A percentile compares a stretch with the other conserved stretches of the same genome.
These are phyloP conservation scores for Epichloe hybrida DNA, from an alignment of 2,329 filamentous ascomycete genomes.

Conservation along the genomic window DNA sequence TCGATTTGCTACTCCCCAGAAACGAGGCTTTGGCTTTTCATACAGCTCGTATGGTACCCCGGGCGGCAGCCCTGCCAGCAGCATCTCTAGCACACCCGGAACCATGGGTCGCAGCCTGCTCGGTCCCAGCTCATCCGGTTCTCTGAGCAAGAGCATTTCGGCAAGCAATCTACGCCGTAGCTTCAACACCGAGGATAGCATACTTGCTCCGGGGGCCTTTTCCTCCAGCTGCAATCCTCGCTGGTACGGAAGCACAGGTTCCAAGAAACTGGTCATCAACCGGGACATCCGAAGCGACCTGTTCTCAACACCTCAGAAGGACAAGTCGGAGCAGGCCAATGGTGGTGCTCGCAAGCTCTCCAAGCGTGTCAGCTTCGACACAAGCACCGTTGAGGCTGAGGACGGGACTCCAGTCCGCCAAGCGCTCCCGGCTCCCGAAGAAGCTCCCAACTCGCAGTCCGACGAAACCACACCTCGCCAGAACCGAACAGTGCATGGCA, in stretches of 20 bases:
- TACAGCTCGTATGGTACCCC: slow-evolving; percentile 88
- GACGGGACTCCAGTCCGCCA: slow-evolving; percentile 21
- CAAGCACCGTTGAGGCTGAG: slow-evolving; percentile 32
- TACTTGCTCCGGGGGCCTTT: slow-evolving; percentile 75
- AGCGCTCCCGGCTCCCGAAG: slow-evolving; percentile 22
- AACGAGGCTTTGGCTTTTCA: slow-evolving; percentile 79
- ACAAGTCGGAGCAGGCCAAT: slow-evolving; percentile 27
- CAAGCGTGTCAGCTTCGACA: slow-evolving; percentile 89
- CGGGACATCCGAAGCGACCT: slow-evolving; percentile 66
- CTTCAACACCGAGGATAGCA: slow-evolving; percentile 72
- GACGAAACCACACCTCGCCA: slow-evolving; percentile 31
- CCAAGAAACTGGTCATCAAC: slow-evolving; percentile 91
- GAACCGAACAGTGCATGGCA: slow-evolving; percentile 33
- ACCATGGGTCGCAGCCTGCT: slow-evolving; percentile 52
- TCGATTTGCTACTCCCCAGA: slow-evolving; percentile 71
- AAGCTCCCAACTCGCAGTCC: slow-evolving; percentile 15
- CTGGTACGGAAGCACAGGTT: slow-evolving; percentile 51
- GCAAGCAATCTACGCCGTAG: slow-evolving; percentile 73
- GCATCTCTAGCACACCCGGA: slow-evolving; percentile 52
- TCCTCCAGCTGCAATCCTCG: slow-evolving; percentile 52
- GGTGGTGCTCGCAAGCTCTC: slow-evolving; percentile 41
- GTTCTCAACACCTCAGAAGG: slow-evolving; percentile 47
- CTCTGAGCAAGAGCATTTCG: slow-evolving; percentile 76
- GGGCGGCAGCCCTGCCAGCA: slow-evolving; percentile 51
- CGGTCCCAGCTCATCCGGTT: slow-evolving; percentile 53